These are phyloP conservation scores for Fonsecaea pugnacius DNA, from an alignment of 2,329 filamentous ascomycete genomes.

Conservation along the genomic window DNA sequence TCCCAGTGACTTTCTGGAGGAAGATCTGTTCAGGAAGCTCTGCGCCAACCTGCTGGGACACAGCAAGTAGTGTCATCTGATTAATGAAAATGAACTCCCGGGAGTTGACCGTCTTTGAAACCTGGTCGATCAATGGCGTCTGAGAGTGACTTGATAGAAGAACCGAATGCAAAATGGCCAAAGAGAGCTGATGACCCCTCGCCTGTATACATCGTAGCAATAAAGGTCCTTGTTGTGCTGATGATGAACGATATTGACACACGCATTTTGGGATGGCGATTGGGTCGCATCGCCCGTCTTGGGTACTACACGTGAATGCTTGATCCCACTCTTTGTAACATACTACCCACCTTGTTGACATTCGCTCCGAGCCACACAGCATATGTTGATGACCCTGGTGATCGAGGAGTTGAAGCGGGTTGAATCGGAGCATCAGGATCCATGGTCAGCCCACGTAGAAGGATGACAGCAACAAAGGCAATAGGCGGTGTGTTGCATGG, in stretches of 20 bases:
- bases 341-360: not conserved
- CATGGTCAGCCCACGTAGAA: not conserved
- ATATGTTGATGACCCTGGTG: not conserved
- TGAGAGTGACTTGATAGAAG: not conserved
- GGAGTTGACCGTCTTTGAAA: not conserved
- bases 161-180: not conserved
- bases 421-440: not conserved
- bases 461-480: not conserved
- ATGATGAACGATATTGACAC: not conserved
- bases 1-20: not conserved
- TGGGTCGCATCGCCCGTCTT: not conserved
- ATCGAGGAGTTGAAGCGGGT: not conserved
- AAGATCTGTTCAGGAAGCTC: not conserved
- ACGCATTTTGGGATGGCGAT: not conserved
- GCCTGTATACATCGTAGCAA: not conserved
- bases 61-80: not conserved
- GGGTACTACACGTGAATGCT: not conserved
- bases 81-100: not conserved
- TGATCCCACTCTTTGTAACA: not conserved
- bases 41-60: not conserved
- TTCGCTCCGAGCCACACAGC: not conserved
- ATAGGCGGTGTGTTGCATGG: conserved; percentile 27
- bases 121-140: not conserved
- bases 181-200: not conserved
- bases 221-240: not conserved